phyloP scores from a whole-genome alignment of 495 filamentous ascomycete genomes.

The Aspergillus coremiiformis region DNA sequence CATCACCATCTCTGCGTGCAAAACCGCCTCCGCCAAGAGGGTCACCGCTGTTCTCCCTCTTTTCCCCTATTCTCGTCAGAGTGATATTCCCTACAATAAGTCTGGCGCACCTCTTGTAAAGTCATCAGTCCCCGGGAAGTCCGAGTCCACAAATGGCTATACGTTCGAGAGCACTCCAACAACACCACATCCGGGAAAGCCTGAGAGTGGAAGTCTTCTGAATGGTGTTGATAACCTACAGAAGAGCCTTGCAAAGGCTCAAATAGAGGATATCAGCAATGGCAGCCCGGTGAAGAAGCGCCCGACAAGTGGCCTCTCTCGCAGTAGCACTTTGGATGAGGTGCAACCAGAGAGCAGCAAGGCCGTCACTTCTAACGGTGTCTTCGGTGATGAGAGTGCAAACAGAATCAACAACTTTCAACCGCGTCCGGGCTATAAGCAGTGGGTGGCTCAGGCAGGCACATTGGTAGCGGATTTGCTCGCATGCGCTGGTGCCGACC shows the following conservation, averaged over 20 bases:
- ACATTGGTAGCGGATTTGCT: constrained; percentile 91
- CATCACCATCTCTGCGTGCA: constrained; percentile 94
- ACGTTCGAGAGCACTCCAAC: constrained; percentile 90
- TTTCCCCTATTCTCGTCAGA: constrained; percentile 93
- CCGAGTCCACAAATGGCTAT: constrained; percentile 52
- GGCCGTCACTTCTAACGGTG: constrained; percentile 19
- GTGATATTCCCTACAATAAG: constrained; percentile 94
- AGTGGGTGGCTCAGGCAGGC: constrained; percentile 97
- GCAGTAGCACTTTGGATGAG: constrained; percentile 60
- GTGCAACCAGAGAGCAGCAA: constrained; percentile 37
- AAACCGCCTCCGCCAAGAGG: constrained; percentile 84
- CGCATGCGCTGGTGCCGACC: constrained; percentile 92
- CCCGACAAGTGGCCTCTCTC: constrained; percentile 33
- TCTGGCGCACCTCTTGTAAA: constrained; percentile 78
- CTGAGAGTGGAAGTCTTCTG: constrained; percentile 52
- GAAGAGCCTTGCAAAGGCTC: constrained; percentile 55
- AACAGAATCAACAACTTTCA: constrained; percentile 54
- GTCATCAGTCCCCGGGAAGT: constrained; percentile 44
- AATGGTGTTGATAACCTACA: constrained; percentile 59
- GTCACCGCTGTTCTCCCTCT: constrained; percentile 92
- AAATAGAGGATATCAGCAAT: constrained; percentile 46
- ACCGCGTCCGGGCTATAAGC: constrained; percentile 86
- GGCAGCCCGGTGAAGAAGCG: constrained; percentile 37
- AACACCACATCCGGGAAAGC: constrained; percentile 66
- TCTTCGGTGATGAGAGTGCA: constrained; percentile 50